Percentiles rank a stretch among this genome's conserved stretches.
These are phyloP conservation scores for Phytophthora sojae DNA, from an alignment of 352 stramenopile species.

Conservation along the genomic window DNA sequence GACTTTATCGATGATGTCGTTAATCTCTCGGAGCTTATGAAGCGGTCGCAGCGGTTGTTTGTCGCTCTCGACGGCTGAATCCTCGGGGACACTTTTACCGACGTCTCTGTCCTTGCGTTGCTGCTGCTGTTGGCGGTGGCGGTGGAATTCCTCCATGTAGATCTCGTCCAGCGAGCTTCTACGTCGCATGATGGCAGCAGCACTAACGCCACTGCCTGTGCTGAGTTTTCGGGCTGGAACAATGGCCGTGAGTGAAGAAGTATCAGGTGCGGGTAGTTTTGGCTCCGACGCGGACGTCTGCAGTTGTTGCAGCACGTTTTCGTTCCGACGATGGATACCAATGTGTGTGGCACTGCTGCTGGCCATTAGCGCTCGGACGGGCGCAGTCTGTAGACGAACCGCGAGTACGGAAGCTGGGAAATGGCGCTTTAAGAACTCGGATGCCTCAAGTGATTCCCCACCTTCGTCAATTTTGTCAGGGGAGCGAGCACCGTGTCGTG, in stretches of 20 bases:
- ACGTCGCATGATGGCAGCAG: conserved; percentile 2
- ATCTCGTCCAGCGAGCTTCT: conserved; percentile 57
- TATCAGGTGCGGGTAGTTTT: conserved; percentile 12
- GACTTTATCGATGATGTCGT: conserved; percentile 63
- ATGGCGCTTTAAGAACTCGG: conserved; percentile 61
- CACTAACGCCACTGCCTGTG: neutral
- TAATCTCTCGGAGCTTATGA: conserved; percentile 71
- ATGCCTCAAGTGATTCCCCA: conserved; percentile 41
- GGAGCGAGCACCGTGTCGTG: conserved; percentile 11
- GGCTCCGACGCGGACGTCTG: conserved; percentile 27
- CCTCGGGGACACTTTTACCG: conserved; percentile 7
- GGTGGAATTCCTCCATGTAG: conserved; percentile 60
- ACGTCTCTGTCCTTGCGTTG: conserved; percentile 4
- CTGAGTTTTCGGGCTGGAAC: neutral
- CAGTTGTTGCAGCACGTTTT: neutral
- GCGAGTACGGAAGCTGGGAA: conserved; percentile 42
- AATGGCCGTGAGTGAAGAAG: neutral
- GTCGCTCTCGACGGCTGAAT: conserved; percentile 1
- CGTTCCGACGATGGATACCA: conserved; percentile 7
- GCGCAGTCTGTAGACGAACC: conserved; percentile 58
- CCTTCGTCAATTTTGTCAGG: conserved; percentile 12
- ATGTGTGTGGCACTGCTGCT: conserved; percentile 13
- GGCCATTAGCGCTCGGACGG: conserved; percentile 18
- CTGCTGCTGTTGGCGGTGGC: conserved; percentile 34
- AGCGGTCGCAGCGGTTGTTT: conserved; percentile 32